Evolutionary conservation across 345 rosid genomes (phyloP).

Genomic region (Linum trigynum): DNA sequence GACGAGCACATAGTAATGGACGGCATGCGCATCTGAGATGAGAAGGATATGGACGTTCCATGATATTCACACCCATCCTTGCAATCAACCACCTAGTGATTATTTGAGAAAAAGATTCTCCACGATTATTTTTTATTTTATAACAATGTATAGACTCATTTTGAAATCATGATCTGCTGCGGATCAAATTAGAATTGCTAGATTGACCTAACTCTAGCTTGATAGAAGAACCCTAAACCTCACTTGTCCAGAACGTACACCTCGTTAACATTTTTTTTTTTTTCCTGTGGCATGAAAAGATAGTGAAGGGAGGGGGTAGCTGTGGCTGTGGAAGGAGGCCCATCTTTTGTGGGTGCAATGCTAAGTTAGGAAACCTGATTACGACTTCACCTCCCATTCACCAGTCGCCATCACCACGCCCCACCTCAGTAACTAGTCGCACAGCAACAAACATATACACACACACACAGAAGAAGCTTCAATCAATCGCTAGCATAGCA

Average conservation of each 20-base stretch:
- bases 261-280: no score
- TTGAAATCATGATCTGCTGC: no score
- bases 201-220: not conserved
- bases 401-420: slow-evolving; percentile 45
- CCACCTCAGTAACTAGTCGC: not conserved
- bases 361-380: slow-evolving; percentile 57
- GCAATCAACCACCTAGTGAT: no score
- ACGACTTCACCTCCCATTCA: slow-evolving; percentile 43
- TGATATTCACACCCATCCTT: no score
- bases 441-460: not conserved
- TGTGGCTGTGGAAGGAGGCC: slow-evolving; percentile 34
- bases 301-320: slow-evolving; percentile 39
- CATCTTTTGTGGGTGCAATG: slow-evolving; percentile 76
- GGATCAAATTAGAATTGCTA: no score
- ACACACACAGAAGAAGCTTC: not conserved
- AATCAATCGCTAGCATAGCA: not conserved
- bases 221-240: not conserved
- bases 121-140: no score
- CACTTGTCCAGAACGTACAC: not conserved
- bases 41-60: no score
- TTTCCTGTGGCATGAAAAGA: slow-evolving; percentile 15
- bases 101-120: no score
- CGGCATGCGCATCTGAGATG: no score
- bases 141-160: no score
- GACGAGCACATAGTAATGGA: no score